Evolutionary conservation across 176 grass and related monocot species (phyloP).

Genomic region (Aegilops bicornis): DNA sequence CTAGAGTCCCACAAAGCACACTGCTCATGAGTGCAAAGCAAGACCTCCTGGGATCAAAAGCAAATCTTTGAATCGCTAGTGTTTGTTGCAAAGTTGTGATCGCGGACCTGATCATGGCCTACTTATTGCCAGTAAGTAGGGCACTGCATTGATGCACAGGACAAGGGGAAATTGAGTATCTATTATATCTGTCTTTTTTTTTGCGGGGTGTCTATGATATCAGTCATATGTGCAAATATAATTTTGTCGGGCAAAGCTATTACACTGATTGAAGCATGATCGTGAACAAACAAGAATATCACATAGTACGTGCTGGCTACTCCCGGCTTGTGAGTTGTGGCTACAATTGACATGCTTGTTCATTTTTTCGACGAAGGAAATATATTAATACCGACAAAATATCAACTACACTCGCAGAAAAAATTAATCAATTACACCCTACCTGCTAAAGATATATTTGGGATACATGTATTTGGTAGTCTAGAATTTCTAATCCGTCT

Average conservation of each 20-base stretch:
- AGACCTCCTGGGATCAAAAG: slow-evolving; percentile 20
- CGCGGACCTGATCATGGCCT: slow-evolving; percentile 30
- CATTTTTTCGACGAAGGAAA: too few relatives aligned
- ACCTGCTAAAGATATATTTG: too few relatives aligned
- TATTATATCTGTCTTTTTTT: too few relatives aligned
- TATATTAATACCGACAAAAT: too few relatives aligned
- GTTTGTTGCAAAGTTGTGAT: slow-evolving; percentile 42
- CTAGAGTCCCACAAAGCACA: background rate
- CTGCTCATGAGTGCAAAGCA: slow-evolving; percentile 23
- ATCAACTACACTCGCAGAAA: too few relatives aligned
- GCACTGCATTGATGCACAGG: background rate
- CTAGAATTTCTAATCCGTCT: too few relatives aligned
- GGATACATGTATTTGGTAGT: too few relatives aligned
- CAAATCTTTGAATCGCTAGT: slow-evolving; percentile 27
- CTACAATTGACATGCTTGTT: too few relatives aligned
- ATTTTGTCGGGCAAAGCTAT: background rate
- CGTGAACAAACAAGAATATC: background rate
- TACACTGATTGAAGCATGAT: background rate
- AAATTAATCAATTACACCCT: too few relatives aligned
- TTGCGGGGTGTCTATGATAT: too few relatives aligned
- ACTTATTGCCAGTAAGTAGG: slow-evolving; percentile 25
- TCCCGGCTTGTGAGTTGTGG: background rate
- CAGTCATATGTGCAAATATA: too few relatives aligned
- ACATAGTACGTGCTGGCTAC: background rate
- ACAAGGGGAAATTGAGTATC: background rate